phyloP scores from a whole-genome alignment of 2,329 filamentous ascomycete species.

The Chaetothyriales sp. region DNA sequence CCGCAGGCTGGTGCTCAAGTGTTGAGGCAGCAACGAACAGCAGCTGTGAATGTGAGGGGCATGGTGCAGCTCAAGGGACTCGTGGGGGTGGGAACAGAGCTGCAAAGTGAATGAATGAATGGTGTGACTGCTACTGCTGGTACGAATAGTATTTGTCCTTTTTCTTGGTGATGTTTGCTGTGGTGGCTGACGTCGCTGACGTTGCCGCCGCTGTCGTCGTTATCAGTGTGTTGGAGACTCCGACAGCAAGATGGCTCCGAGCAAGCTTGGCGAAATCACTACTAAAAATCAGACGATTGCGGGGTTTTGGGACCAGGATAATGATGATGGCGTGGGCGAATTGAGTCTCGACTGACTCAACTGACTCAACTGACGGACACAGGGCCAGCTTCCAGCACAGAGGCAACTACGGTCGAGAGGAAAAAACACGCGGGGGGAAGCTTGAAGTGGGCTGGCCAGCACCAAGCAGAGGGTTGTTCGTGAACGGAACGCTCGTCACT shows the following conservation, averaged over 20 bases:
- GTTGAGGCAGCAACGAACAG: neutral
- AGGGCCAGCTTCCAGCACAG: neutral
- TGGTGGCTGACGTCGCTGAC: neutral
- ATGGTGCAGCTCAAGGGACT: neutral
- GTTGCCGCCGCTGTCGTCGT: neutral
- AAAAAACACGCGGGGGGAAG: neutral
- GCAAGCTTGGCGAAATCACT: neutral
- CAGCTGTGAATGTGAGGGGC: neutral
- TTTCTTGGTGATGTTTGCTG: neutral
- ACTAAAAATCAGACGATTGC: neutral
- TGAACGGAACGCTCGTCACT: neutral
- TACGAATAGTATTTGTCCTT: neutral
- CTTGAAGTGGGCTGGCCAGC: neutral
- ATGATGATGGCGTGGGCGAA: neutral
- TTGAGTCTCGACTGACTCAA: neutral
- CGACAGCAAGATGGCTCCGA: neutral
- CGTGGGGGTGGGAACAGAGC: neutral
- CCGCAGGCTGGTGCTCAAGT: neutral
- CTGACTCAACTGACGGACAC: too few species aligned
- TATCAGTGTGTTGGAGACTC: neutral
- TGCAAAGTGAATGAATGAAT: too few species aligned
- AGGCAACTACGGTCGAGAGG: neutral
- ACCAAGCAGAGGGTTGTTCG: too few species aligned
- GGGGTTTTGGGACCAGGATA: neutral
- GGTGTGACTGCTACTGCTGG: too few species aligned